Percentiles rank a stretch among this genome's conserved stretches.
phyloP scores from a whole-genome alignment of 2,329 filamentous ascomycete genomes.

The Neoarthrinium moseri region DNA sequence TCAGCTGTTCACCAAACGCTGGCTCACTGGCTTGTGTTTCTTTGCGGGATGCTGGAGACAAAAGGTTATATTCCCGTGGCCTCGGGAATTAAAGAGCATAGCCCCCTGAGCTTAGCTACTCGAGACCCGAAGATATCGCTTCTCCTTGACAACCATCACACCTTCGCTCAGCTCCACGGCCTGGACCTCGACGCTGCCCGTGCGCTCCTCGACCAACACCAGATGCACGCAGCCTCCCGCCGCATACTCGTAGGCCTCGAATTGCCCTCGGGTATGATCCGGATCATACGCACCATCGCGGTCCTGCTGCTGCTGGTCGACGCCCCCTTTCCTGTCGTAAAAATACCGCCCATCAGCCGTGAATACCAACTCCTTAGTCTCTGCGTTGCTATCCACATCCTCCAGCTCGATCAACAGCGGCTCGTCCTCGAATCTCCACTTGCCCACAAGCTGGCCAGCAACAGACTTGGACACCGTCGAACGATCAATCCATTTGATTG shows the following conservation, averaged over 20 bases:
- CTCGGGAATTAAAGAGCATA: not conserved
- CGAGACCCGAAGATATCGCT: not conserved
- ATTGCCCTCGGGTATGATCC: not conserved
- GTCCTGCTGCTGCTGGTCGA: not conserved
- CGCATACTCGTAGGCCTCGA: not conserved
- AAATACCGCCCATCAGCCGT: not conserved
- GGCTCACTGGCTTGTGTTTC: not conserved
- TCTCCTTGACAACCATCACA: not conserved
- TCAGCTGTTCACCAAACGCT: not conserved
- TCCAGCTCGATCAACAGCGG: not conserved
- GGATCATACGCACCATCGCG: not conserved
- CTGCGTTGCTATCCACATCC: not conserved
- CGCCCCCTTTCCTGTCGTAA: not conserved
- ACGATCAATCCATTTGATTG: not conserved
- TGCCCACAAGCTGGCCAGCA: not conserved
- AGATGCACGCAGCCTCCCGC: not conserved
- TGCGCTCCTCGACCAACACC: not conserved
- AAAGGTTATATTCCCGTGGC: not conserved
- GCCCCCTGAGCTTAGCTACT: not conserved
- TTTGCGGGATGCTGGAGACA: not conserved
- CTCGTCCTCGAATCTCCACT: constrained; percentile 1
- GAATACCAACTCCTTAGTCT: constrained; percentile 1
- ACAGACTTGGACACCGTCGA: not conserved
- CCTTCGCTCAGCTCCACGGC: not conserved
- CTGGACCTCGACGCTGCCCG: not conserved